Percentiles rank a stretch among this genome's conserved stretches.
phyloP scores from a whole-genome alignment of 306 rosid species.

The Malus orientalis region DNA sequence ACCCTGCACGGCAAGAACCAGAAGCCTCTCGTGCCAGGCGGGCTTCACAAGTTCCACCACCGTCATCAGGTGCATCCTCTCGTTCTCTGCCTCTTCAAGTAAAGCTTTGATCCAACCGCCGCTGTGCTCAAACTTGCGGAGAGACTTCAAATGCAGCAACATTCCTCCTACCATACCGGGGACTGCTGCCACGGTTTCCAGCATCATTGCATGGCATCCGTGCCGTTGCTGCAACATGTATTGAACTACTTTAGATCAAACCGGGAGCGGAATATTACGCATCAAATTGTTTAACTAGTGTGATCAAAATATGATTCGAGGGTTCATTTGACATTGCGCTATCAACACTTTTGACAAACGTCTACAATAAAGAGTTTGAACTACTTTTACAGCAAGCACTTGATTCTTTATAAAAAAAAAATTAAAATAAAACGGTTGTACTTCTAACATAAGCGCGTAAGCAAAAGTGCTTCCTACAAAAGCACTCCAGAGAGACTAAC shows the following conservation, averaged over 20 bases:
- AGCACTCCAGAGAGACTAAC: too few species aligned
- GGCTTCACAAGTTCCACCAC: conserved; percentile 71
- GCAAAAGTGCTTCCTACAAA: too few species aligned
- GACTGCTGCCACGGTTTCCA: conserved; percentile 72
- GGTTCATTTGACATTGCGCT: too few species aligned
- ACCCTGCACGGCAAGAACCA: conserved; percentile 65
- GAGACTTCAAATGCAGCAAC: conserved; percentile 55
- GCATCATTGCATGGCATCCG: conserved; percentile 81
- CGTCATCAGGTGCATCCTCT: conserved; percentile 86
- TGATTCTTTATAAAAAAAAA: too few species aligned
- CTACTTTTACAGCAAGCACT: too few species aligned
- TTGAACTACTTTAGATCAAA: not conserved
- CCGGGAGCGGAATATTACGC: too few species aligned
- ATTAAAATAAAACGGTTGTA: too few species aligned
- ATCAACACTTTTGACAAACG: too few species aligned
- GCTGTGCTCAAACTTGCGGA: conserved; percentile 52
- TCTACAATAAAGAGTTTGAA: too few species aligned
- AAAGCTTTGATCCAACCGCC: conserved; percentile 80
- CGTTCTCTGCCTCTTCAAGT: conserved; percentile 85
- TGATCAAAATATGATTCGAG: too few species aligned
- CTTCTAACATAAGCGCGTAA: not conserved
- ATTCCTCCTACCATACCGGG: conserved; percentile 86
- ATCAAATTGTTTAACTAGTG: too few species aligned
- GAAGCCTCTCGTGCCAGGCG: conserved; percentile 59
- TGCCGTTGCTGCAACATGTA: conserved; percentile 45